Percentiles rank a stretch among this genome's conserved stretches.
Conservation (phyloP, 192 early-diverging fungal species). For the Dispira simplex region DNA sequence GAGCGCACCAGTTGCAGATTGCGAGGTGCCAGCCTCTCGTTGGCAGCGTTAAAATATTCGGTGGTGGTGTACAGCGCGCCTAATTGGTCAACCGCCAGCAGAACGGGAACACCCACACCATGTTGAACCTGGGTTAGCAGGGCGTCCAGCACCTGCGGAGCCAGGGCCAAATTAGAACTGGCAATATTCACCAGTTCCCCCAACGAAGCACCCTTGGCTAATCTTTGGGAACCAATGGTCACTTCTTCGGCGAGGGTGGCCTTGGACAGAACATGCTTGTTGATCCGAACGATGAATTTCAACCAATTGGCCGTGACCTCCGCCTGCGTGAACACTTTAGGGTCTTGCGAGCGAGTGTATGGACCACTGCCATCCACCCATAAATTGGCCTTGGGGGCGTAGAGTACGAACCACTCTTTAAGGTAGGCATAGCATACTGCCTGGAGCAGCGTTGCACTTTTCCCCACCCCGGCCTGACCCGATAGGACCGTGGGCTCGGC, state of each 20-base stretch:
- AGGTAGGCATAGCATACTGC: conserved; percentile 25
- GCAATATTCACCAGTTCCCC: not conserved
- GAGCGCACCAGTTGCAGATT: conserved; percentile 24
- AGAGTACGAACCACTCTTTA: conserved; percentile 34
- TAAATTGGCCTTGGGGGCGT: conserved; percentile 26
- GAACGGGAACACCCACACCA: conserved; percentile 20
- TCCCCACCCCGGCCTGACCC: conserved; percentile 30
- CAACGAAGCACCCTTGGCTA: not conserved
- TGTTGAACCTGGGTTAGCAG: not conserved
- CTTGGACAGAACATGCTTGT: not conserved
- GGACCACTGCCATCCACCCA: conserved; percentile 8
- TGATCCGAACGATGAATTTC: not conserved
- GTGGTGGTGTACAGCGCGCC: conserved; percentile 30
- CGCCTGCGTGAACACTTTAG: conserved; percentile 15
- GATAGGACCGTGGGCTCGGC: conserved; percentile 8
- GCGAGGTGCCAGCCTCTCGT: conserved; percentile 22
- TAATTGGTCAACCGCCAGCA: conserved; percentile 35
- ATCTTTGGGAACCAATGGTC: not conserved
- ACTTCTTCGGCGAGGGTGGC: not conserved
- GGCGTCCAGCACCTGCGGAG: not conserved
- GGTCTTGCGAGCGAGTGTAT: not conserved
- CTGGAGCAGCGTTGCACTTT: conserved; percentile 31
- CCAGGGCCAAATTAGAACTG: not conserved
- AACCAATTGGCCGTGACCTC: conserved; percentile 16
- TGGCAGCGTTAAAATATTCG: conserved; percentile 23